Evolutionary conservation across 768 basidiomycete genomes (phyloP).

Genomic region (Hypholoma fasciculare): DNA sequence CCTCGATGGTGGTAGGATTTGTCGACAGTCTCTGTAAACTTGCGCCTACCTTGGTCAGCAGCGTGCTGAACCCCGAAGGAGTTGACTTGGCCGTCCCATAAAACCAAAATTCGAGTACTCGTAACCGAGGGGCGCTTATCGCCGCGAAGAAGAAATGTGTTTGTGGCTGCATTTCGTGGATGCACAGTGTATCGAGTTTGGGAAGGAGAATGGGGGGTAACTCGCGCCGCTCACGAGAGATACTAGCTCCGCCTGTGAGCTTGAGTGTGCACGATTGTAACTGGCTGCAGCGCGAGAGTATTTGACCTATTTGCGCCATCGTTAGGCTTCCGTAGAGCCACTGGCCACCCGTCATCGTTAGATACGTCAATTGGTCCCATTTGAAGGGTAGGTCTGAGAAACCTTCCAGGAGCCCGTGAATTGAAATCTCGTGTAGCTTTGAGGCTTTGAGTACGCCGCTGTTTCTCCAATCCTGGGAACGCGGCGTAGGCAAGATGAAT

Average conservation of each 20-base stretch:
- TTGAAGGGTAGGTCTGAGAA: neutral
- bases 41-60: neutral
- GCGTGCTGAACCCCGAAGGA: neutral
- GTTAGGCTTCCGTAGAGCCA: neutral
- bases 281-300: neutral
- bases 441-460: neutral
- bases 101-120: neutral
- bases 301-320: neutral
- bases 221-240: neutral
- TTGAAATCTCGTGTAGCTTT: neutral
- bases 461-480: neutral
- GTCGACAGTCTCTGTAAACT: neutral
- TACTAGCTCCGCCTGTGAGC: neutral
- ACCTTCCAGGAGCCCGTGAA: neutral
- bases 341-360: neutral
- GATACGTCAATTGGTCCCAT: neutral
- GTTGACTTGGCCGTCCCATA: neutral
- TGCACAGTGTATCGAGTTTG: neutral
- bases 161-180: neutral
- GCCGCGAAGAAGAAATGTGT: constrained; percentile 1
- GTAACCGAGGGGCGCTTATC: neutral
- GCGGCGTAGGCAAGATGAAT: neutral
- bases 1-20: neutral
- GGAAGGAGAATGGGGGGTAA: neutral
- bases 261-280: neutral